These are phyloP conservation scores for Asterella californica DNA, from an alignment of 225 moss, liverwort and hornwort genomes.

Conservation along the genomic window DNA sequence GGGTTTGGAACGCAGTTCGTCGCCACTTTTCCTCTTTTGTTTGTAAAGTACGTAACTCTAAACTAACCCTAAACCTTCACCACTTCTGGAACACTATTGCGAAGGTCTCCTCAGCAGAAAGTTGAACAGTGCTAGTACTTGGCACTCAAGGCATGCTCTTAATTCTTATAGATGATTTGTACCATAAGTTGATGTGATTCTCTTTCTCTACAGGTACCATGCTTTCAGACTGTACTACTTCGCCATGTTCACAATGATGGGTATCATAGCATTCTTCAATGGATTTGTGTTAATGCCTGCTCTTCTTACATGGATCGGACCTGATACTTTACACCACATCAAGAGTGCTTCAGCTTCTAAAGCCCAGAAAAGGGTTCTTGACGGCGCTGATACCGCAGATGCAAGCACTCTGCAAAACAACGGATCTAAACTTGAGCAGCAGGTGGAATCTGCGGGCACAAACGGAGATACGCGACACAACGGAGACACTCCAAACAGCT, in stretches of 20 bases:
- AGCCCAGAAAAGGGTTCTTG: not conserved
- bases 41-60: conserved; percentile 61
- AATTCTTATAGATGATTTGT: not conserved
- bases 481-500: too few species aligned
- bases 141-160: not conserved
- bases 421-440: not conserved
- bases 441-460: not conserved
- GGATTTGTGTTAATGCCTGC: conserved; percentile 87
- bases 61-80: not conserved
- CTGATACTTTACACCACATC: conserved; percentile 71
- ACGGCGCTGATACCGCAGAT: not conserved
- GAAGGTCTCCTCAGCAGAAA: not conserved
- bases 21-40: conserved; percentile 82
- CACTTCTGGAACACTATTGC: not conserved
- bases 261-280: conserved; percentile 79
- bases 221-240: conserved; percentile 97
- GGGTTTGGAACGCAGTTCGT: conserved; percentile 94
- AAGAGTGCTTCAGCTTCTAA: conserved; percentile 23
- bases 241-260: conserved; percentile 97
- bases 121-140: not conserved
- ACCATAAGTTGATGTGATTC: not conserved
- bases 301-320: conserved; percentile 82
- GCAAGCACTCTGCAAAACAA: not conserved
- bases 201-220: conserved; percentile 51
- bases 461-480: not conserved